phyloP scores from a whole-genome alignment of 2,329 filamentous ascomycete genomes.

The Stemphylium lycopersici region DNA sequence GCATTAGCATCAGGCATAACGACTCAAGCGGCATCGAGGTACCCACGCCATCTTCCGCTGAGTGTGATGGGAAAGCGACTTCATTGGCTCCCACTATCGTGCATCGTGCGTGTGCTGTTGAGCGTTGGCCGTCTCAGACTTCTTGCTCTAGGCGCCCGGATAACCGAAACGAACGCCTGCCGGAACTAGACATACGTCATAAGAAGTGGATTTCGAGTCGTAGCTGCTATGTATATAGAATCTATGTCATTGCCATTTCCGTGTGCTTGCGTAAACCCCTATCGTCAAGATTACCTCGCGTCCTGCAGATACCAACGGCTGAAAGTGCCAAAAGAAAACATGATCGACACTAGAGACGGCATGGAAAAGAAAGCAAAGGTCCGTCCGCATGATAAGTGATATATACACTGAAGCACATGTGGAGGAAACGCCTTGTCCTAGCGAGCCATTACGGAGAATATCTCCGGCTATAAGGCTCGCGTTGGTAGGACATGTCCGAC shows the following conservation, averaged over 20 bases:
- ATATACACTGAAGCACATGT: conserved; percentile 14
- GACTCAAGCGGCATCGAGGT: too few species aligned
- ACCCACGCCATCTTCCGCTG: neutral
- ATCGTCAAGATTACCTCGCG: too few species aligned
- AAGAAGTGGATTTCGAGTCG: neutral
- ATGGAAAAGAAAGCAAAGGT: too few species aligned
- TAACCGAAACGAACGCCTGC: conserved; percentile 20
- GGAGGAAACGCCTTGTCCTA: neutral
- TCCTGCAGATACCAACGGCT: neutral
- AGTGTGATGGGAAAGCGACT: neutral
- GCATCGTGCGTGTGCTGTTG: conserved; percentile 2
- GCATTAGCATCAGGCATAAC: neutral
- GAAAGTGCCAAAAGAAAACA: neutral
- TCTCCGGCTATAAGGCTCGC: conserved; percentile 5
- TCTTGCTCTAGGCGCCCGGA: conserved; percentile 1
- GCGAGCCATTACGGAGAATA: neutral
- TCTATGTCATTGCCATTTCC: neutral
- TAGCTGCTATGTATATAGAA: neutral
- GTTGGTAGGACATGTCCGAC: conserved; percentile 43
- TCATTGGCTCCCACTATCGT: neutral
- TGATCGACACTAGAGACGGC: too few species aligned
- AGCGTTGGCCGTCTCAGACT: conserved; percentile 1
- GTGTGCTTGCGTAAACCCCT: neutral
- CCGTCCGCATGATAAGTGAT: conserved; percentile 1
- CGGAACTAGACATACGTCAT: conserved; percentile 23